Conservation (phyloP, 1,284 basidiomycete genomes). For the Ustilago sp. region DNA sequence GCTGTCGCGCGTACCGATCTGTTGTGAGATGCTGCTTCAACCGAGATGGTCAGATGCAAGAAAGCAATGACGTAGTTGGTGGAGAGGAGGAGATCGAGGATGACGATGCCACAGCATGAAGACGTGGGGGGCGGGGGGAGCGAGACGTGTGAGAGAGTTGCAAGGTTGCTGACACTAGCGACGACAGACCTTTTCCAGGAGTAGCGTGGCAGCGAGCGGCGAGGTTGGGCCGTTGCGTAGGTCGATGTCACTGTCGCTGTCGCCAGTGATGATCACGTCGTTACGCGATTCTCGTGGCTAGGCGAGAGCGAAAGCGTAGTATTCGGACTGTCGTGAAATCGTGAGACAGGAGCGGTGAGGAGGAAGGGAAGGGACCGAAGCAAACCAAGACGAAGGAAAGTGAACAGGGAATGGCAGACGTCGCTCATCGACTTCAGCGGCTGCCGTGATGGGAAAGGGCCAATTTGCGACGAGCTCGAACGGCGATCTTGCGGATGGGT, state of each 20-base stretch:
- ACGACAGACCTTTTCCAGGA: background rate
- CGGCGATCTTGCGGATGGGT: background rate
- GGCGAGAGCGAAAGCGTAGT: background rate
- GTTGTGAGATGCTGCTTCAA: conserved; percentile 17
- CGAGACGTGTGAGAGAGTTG: background rate
- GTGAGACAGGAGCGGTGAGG: background rate
- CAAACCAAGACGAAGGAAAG: background rate
- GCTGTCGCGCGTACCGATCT: conserved; percentile 32
- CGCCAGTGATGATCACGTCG: background rate
- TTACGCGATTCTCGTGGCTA: background rate
- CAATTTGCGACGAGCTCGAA: background rate
- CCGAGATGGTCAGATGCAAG: conserved; percentile 11
- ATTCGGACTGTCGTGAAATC: background rate
- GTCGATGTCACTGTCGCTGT: background rate
- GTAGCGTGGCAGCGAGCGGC: background rate
- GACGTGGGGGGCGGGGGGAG: conserved; percentile 4
- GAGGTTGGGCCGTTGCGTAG: background rate
- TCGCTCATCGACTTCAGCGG: background rate
- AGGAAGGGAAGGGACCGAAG: background rate
- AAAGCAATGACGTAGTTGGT: background rate
- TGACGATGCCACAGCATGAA: conserved; percentile 38
- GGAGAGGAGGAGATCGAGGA: conserved; percentile 19
- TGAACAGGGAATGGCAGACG: background rate
- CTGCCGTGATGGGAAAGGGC: background rate
- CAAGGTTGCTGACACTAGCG: background rate